Evolutionary conservation across 2,329 filamentous ascomycete species (phyloP).

Genomic region (Botrytis paeoniae): DNA sequence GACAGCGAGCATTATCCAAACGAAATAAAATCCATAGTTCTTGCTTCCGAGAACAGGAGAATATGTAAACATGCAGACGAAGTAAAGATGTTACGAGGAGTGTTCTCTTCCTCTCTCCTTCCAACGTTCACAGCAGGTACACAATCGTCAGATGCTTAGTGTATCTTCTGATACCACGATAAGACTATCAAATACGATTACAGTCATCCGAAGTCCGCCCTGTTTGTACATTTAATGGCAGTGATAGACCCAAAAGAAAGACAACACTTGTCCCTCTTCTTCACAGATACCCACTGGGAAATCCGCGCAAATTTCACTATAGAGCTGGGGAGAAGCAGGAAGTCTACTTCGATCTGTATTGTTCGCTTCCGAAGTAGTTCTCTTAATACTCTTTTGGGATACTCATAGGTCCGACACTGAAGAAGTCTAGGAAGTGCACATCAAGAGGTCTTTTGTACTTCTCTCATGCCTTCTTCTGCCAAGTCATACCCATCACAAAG

Average conservation of each 20-base stretch:
- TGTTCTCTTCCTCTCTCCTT: background rate
- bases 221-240: background rate
- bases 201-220: background rate
- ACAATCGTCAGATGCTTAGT: background rate
- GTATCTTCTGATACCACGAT: accelerated
- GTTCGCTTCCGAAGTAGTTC: accelerated
- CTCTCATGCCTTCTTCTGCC: background rate
- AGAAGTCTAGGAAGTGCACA: background rate
- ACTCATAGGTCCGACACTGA: background rate
- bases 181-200: background rate
- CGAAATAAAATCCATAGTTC: accelerated
- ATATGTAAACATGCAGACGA: accelerated
- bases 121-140: background rate
- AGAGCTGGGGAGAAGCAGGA: accelerated
- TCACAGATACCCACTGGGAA: accelerated
- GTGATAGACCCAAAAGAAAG: background rate
- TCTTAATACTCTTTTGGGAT: background rate
- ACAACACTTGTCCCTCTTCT: background rate
- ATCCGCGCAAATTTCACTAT: accelerated
- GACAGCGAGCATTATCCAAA: background rate
- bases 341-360: background rate
- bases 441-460: background rate
- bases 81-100: accelerated
- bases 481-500: background rate
- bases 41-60: background rate